Evolutionary conservation across 306 rosid genomes (phyloP).

Genomic region (Malus fusca): DNA sequence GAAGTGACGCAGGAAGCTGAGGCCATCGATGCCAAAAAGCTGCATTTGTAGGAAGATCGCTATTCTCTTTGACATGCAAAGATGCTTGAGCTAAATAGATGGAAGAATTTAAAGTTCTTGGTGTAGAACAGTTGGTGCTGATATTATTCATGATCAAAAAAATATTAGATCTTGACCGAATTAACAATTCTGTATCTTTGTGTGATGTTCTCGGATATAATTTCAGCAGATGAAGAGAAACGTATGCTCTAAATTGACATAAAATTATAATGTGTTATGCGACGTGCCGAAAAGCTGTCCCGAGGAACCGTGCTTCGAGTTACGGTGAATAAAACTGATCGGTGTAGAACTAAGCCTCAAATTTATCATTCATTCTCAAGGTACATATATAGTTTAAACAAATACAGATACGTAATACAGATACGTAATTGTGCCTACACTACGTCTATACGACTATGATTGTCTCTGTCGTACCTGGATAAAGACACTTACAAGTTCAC

Average conservation of each 20-base stretch:
- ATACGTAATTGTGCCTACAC: not conserved
- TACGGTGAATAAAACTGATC: not conserved
- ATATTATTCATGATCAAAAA: conserved; percentile 23
- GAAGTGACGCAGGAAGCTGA: conserved; percentile 7
- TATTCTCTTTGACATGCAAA: conserved; percentile 49
- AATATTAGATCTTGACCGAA: not conserved
- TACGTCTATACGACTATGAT: not conserved
- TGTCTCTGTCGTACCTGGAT: not conserved
- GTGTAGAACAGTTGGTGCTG: conserved; percentile 31
- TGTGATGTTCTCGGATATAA: not conserved
- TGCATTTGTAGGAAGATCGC: conserved; percentile 59
- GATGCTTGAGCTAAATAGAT: conserved; percentile 35
- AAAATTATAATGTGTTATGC: not conserved
- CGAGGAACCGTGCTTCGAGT: not conserved
- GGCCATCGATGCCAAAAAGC: conserved; percentile 17
- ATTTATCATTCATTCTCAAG: not conserved
- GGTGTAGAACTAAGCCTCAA: not conserved
- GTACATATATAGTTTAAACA: not conserved
- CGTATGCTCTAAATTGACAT: no score
- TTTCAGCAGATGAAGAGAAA: no score
- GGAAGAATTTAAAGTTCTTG: conserved; percentile 27
- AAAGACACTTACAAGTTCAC: not conserved
- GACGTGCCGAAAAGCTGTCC: not conserved
- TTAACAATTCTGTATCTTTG: not conserved
- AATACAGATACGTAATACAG: not conserved